A percentile compares a stretch with the other conserved stretches of the same genome.
phyloP scores from a whole-genome alignment of 306 rosid genomes.

The Spatholobus suberectus region DNA sequence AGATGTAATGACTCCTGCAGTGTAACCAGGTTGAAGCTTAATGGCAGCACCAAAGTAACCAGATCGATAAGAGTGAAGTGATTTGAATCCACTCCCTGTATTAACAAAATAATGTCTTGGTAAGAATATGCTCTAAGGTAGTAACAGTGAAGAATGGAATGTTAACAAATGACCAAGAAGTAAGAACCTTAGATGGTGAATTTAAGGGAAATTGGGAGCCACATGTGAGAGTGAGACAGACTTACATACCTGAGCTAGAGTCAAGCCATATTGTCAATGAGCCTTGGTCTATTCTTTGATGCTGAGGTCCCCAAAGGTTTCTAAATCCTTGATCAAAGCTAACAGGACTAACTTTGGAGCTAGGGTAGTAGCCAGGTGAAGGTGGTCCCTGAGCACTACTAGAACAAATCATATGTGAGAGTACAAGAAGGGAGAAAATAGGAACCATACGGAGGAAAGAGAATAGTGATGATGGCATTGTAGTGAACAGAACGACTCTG shows the following conservation, averaged over 20 bases:
- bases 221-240: background rate
- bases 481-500: constrained; percentile 53
- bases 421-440: constrained; percentile 45
- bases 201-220: background rate
- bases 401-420: constrained; percentile 43
- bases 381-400: constrained; percentile 75
- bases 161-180: background rate
- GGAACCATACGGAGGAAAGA: constrained; percentile 47
- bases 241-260: constrained; percentile 62
- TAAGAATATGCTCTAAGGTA: background rate
- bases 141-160: background rate
- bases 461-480: constrained; percentile 52
- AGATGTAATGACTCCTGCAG: constrained; percentile 94
- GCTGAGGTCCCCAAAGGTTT: constrained; percentile 90
- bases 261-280: constrained; percentile 84
- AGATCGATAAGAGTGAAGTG: constrained; percentile 65
- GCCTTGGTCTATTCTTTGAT: constrained; percentile 72
- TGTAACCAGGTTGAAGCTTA: constrained; percentile 87
- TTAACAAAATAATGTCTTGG: background rate
- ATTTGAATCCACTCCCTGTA: constrained; percentile 95
- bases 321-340: constrained; percentile 65
- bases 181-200: background rate
- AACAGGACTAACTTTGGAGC: constrained; percentile 62
- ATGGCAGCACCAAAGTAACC: constrained; percentile 89
- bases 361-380: constrained; percentile 83